Evolutionary conservation across 352 stramenopile species (phyloP), one percentile per base, ranked within the genome.

Genomic region (Globisporangium perplexum): DNA sequence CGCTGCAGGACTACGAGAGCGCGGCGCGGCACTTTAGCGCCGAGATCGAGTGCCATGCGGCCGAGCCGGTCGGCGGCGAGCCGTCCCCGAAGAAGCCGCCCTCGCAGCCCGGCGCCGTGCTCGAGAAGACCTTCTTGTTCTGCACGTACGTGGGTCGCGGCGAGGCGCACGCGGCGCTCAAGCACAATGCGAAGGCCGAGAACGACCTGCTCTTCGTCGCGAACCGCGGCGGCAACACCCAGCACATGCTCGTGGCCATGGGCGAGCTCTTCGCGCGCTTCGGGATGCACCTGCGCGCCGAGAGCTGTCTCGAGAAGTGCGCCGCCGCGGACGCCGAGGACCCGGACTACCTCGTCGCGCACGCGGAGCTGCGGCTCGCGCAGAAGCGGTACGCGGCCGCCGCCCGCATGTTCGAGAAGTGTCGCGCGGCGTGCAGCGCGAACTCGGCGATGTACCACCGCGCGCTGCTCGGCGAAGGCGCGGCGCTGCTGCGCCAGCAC

Each of bases 241-340:
- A 39, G 26, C 43, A 53, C 28, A 52, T 50, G 3, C 57, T 74
- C 18, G 47, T 83, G 1, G 57, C 72, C 12, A 86, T 83, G 72
- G 72, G 75, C 22, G 66, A 65, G 22, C 66, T 86, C 20, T 83
- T 78, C 47, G 68, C 67, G 17, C 65, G 71, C 22, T 77, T 83
- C 14, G 75, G 75, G 0, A 76, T 86, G 68, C 64, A 74, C 38
- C 58, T 77, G 49, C 72, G 75, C 12, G 72, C 75, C 1, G 71
- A 83, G n/a, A 26, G 43, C 11, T 80, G 70, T 51, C 72, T 82
- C 35, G 63, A 82, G 3, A 51, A 63, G 18, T 74, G 66, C 53
- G 62, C 68, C 0, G 52, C 47, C n/a, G 35, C 70, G 4, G 66
- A 80, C 23, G 45, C 39, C 3, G 52, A 65, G 0, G 60, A 83